Conservation (phyloP, 2,329 filamentous ascomycete genomes). For the Aschersonia sp. region DNA sequence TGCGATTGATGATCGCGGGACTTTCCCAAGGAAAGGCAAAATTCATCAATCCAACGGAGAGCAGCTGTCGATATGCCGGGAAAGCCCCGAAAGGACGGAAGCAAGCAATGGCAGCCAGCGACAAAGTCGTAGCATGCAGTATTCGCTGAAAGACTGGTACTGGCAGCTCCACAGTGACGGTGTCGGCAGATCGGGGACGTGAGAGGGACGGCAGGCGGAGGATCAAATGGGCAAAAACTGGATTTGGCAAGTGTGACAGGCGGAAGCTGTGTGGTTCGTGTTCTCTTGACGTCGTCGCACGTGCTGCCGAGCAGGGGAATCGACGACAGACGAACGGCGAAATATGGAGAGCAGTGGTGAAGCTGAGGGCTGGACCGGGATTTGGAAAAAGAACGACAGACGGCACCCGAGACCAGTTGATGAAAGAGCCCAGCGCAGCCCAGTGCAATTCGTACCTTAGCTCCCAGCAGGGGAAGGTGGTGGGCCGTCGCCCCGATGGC, state of each 20-base stretch:
- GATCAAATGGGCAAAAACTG: background rate
- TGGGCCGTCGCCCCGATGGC: background rate
- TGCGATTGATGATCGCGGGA: no score
- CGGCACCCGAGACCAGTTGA: background rate
- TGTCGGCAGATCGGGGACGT: background rate
- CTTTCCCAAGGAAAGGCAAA: background rate
- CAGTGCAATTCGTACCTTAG: background rate
- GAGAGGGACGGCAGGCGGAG: background rate
- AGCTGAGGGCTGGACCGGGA: background rate
- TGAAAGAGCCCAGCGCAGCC: background rate
- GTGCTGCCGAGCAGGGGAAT: no score
- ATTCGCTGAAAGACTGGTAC: background rate
- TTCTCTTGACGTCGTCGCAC: background rate
- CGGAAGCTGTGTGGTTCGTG: background rate
- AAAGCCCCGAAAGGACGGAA: background rate
- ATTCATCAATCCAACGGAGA: background rate
- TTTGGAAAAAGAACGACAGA: background rate
- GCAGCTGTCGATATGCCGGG: background rate
- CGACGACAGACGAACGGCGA: no score
- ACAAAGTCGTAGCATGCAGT: background rate
- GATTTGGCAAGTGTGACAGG: background rate
- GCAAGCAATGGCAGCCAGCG: background rate
- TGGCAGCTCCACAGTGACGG: slow-evolving; percentile 1
- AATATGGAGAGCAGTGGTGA: background rate
- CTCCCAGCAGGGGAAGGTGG: background rate